Evolutionary conservation across 352 stramenopile species (phyloP), one percentile per base, ranked within the genome.

Genomic region (Pythium rishiriense): DNA sequence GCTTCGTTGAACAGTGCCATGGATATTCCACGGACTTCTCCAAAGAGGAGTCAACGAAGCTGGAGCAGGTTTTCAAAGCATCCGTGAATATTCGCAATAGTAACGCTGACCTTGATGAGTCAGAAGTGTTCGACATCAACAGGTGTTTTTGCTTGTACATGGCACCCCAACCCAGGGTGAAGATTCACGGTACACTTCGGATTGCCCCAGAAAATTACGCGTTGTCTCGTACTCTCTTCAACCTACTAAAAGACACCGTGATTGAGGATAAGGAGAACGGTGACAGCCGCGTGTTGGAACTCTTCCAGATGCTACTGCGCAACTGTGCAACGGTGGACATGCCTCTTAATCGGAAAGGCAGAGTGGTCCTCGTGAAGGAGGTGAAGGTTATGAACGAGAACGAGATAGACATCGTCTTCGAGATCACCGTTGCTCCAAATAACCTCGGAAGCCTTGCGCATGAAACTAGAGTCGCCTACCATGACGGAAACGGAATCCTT

Each of bases 1-100:
- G 74, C 10, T 89, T 90, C 21, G 29, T 89, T 12, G 79, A 78
- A 1, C 79, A 88, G 58, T 88, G 76, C 29, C 83, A 92, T 41
- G 83, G 83, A 4, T 92, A 66, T 52, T 49, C 29, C 14, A 70
- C 49, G 2, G 35, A 31, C 2, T 67, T 88, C n/a, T 62, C 48
- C 8, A 56, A 72, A 17, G 26, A 49, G 2, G 79, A 90, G 43
- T 48, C 39, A n/a, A 21, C 41, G 0, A 81, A 73, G 19, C 62
- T 88, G 0, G 51, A 62, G 29, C 31, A 74, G 25, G 58, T 87
- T n/a, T 68, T 81, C 31, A 46, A 55, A 26, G 64, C 66, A 7
- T 55, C 53, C 21, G 54, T 46, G 7, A 49, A 54, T 19, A 53
- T 73, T 29, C 47, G 54, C 15, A 56, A 28, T 4, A 35, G 66